These are phyloP conservation scores for Coemansia sp. DNA, from an alignment of 192 early-diverging fungal genomes.

Conservation along the genomic window DNA sequence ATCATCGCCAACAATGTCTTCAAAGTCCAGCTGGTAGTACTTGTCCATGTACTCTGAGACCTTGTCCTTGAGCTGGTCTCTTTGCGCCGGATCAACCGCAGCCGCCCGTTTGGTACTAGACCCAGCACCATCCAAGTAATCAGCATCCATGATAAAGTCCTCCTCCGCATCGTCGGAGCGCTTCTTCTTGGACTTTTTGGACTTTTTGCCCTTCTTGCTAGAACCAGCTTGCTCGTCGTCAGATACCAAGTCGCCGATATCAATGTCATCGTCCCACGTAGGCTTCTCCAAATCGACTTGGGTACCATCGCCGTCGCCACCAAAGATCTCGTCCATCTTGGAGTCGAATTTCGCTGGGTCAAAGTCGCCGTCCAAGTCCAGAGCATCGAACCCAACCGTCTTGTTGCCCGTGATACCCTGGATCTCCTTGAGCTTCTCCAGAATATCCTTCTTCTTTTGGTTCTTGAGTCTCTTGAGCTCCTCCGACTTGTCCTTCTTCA, in stretches of 20 bases:
- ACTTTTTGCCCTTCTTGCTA: constrained; percentile 22
- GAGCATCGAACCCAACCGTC: constrained; percentile 66
- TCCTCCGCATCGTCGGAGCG: constrained; percentile 52
- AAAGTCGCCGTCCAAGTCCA: constrained; percentile 91
- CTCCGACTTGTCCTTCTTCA: constrained; percentile 69
- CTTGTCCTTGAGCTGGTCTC: constrained; percentile 48
- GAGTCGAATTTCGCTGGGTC: constrained; percentile 82
- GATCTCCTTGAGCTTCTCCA: constrained; percentile 78
- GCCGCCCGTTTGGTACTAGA: not conserved
- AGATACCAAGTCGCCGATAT: constrained; percentile 63
- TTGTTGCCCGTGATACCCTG: constrained; percentile 78
- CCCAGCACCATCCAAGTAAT: constrained; percentile 72
- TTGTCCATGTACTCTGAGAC: constrained; percentile 81
- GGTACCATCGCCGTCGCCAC: constrained; percentile 7
- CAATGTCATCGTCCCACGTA: constrained; percentile 84
- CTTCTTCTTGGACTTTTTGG: constrained; percentile 40
- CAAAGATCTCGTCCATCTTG: constrained; percentile 80
- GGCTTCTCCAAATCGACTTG: constrained; percentile 71
- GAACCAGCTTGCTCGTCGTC: constrained; percentile 31
- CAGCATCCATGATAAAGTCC: constrained; percentile 89
- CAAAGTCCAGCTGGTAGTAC: constrained; percentile 87
- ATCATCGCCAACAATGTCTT: constrained; percentile 83
- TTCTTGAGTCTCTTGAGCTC: constrained; percentile 92
- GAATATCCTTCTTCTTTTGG: constrained; percentile 84
- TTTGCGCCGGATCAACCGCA: constrained; percentile 8